Base-by-base conservation (phyloP, 306 rosid species). In the Sicyos baderoa region DNA sequence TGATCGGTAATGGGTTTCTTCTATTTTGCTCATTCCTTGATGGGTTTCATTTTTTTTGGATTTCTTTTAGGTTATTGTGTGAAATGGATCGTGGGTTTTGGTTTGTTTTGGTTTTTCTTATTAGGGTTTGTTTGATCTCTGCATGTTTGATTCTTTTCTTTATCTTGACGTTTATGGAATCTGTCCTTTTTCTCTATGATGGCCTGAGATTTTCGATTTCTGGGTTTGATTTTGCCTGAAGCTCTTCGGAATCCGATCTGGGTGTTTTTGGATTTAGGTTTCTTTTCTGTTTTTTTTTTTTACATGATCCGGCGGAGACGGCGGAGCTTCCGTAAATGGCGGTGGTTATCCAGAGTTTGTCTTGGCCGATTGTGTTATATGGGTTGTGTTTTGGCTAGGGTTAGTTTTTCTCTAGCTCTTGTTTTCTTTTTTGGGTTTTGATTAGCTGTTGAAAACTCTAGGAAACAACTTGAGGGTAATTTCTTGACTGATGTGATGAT, bases 1-100 rank as follows among this genome's bases (percentile, higher is more conserved):
- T 37, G 40, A 70, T 70, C 27, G 75, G 79, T 76, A 51, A 74
- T 65, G 69, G 52, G 52, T 63, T 40, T 44, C 45, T 21, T 52
- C 44, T 8, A 5, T 52, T 29, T 40, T 18, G 1, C 68, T 22
- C 9, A n/a, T 29, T 40, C 21, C n/a, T 44, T 42, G 5, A 65
- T 42, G 19, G 53, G 63, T 45, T 44, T 13, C 5, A 32, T 0
- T 1, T 55, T 4, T 45, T 25, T 62, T 62, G 44, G 44, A 37
- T 37, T 0, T 37, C 44, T 37, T 37, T 37, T 37, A 37, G 44
- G 44, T 37, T 37, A 32, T 32, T 32, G 4, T 32, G 37, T 32
- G 37, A 4, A 32, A 32, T 37, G 8, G 44, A 37, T 37, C 44
- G 1, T 37, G 44, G 44, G 44, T n/a, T 51, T 61, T 19, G 11